Percentiles rank a stretch among this genome's conserved stretches.
Conservation (phyloP, 495 filamentous ascomycete species). For the Barbatosphaeria neglecta region DNA sequence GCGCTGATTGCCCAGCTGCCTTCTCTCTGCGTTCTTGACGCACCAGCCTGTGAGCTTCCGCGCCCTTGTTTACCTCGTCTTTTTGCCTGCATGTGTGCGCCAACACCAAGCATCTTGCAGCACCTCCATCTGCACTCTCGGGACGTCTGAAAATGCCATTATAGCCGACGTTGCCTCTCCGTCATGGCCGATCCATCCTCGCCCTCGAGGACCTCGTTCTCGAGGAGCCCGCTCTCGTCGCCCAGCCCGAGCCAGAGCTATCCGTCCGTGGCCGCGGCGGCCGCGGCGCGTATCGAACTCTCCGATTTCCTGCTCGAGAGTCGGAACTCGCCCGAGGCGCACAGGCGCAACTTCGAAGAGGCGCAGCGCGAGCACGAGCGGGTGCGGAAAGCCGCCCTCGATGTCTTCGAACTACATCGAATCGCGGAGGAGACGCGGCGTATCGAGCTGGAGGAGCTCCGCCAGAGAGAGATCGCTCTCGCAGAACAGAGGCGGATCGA, state of each 20-base stretch:
- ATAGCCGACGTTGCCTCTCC: too few species aligned
- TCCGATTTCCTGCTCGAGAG: constrained; percentile 23
- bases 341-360: constrained; percentile 50
- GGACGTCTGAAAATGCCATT: too few species aligned
- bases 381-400: constrained; percentile 49
- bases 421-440: constrained; percentile 32
- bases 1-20: too few species aligned
- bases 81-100: too few species aligned
- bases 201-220: too few species aligned
- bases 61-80: too few species aligned
- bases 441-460: constrained; percentile 34
- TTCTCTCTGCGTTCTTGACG: too few species aligned
- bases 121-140: too few species aligned
- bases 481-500: constrained; percentile 5
- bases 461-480: constrained; percentile 32
- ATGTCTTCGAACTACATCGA: constrained; percentile 30
- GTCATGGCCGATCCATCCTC: too few species aligned
- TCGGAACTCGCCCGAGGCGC: constrained; percentile 35
- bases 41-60: too few species aligned
- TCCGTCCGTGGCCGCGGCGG: too few species aligned
- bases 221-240: background rate
- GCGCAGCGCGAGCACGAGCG: constrained; percentile 52
- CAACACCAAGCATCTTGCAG: too few species aligned
- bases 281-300: constrained; percentile 5
- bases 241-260: background rate